Conservation (phyloP, 192 early-diverging fungal species). For the Coemansia sp. region DNA sequence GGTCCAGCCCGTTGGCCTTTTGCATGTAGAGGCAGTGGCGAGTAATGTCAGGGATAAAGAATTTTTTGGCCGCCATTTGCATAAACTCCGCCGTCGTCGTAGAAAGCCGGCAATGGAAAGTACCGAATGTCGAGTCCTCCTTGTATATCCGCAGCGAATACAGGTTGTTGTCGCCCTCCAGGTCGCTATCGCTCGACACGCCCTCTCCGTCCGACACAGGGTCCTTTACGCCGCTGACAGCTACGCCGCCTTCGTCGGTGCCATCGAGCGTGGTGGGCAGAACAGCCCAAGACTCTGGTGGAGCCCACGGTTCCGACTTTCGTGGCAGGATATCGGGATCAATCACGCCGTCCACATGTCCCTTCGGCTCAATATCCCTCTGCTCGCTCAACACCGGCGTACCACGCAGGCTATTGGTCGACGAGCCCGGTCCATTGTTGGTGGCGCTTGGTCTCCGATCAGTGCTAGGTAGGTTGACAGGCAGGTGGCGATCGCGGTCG, state of each 20-base stretch:
- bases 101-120: conserved; percentile 69
- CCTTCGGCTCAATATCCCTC: conserved; percentile 5
- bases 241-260: conserved; percentile 35
- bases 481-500: conserved; percentile 41
- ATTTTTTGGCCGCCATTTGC: conserved; percentile 77
- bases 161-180: conserved; percentile 44
- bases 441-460: conserved; percentile 6
- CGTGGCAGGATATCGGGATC: conserved; percentile 23
- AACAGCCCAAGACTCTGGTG: conserved; percentile 79
- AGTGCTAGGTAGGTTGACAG: conserved; percentile 3
- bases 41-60: conserved; percentile 76
- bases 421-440: conserved; percentile 1
- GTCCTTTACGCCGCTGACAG: conserved; percentile 31
- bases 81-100: conserved; percentile 79
- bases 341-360: not conserved
- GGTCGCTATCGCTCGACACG: conserved; percentile 38
- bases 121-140: conserved; percentile 80
- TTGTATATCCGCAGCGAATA: conserved; percentile 80
- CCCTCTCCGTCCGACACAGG: conserved; percentile 34
- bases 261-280: conserved; percentile 54
- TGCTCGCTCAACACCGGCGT: not conserved
- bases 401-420: conserved; percentile 25
- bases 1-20: conserved; percentile 65
- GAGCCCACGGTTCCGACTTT: conserved; percentile 62
- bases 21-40: conserved; percentile 53